Conservation (phyloP, 495 filamentous ascomycete genomes). For the Durotheca rogersii region DNA sequence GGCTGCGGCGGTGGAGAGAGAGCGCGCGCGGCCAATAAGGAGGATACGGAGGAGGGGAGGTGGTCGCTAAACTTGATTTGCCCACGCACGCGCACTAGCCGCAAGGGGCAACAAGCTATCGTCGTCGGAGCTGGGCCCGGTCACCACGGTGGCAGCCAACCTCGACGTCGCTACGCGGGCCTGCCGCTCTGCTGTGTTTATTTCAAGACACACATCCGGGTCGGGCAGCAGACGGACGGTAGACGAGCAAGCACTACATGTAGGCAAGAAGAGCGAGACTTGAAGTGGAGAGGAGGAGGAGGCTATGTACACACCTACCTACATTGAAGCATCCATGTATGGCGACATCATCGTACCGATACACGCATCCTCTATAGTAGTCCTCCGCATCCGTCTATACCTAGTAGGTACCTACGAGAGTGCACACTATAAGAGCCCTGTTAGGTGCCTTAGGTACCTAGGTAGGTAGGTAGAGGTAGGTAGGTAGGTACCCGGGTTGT, state of each 20-base stretch:
- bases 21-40: background rate
- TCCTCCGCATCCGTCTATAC: too few relatives aligned
- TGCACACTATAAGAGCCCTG: background rate
- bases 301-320: background rate
- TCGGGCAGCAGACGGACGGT: too few relatives aligned
- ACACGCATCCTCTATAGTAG: too few relatives aligned
- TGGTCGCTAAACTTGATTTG: background rate
- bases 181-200: too few relatives aligned
- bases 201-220: too few relatives aligned
- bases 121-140: slow-evolving; percentile 17
- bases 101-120: slow-evolving; percentile 27
- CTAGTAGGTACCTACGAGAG: too few relatives aligned
- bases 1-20: background rate
- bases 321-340: background rate
- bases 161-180: too few relatives aligned
- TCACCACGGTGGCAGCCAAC: too few relatives aligned
- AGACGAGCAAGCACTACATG: too few relatives aligned
- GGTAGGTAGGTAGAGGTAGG: background rate
- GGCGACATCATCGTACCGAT: too few relatives aligned
- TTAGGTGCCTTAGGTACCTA: background rate
- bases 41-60: background rate
- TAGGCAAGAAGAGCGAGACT: too few relatives aligned
- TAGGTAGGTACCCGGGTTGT: background rate
- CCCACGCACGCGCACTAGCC: slow-evolving; percentile 6
- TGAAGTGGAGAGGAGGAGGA: too few relatives aligned